phyloP scores from a whole-genome alignment of 2,329 filamentous ascomycete genomes.

The Huntiella omanensis region DNA sequence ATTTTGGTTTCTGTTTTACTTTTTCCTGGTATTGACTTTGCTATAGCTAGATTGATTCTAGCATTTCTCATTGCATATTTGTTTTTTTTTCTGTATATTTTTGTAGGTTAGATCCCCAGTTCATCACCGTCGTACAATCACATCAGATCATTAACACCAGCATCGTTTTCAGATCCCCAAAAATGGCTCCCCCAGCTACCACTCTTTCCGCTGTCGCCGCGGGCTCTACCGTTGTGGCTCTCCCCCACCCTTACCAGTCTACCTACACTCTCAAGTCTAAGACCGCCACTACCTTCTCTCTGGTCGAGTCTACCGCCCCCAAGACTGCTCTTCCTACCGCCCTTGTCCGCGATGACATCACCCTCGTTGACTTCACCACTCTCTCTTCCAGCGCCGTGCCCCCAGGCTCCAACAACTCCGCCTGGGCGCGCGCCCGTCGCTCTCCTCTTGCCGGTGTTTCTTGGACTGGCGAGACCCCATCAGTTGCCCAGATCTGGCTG shows the following conservation, averaged over 20 bases:
- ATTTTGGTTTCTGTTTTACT: too few relatives aligned
- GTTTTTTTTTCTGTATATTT: neutral
- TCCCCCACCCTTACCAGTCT: conserved; percentile 30
- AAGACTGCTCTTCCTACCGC: conserved; percentile 16
- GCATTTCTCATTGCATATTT: neutral
- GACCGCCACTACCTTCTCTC: conserved; percentile 18
- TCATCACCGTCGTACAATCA: too few relatives aligned
- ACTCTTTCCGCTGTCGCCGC: conserved; percentile 13
- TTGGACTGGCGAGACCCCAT: conserved; percentile 26
- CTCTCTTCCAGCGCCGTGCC: conserved; percentile 31
- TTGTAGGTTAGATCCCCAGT: neutral
- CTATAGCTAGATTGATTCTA: too few relatives aligned
- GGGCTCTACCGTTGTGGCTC: conserved; percentile 25
- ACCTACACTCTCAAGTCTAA: conserved; percentile 24
- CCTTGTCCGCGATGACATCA: conserved; percentile 19
- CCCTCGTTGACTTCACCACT: conserved; percentile 26
- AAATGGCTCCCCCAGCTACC: conserved; percentile 6
- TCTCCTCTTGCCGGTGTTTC: conserved; percentile 27
- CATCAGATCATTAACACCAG: too few relatives aligned
- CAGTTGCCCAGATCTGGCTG: conserved; percentile 33
- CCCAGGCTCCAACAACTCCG: conserved; percentile 32
- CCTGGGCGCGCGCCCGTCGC: conserved; percentile 36
- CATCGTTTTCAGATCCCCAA: neutral
- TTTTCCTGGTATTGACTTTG: too few relatives aligned
- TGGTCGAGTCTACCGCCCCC: conserved; percentile 17